phyloP scores from a whole-genome alignment of 2,329 filamentous ascomycete species.

The Furcasterigmium sp. region DNA sequence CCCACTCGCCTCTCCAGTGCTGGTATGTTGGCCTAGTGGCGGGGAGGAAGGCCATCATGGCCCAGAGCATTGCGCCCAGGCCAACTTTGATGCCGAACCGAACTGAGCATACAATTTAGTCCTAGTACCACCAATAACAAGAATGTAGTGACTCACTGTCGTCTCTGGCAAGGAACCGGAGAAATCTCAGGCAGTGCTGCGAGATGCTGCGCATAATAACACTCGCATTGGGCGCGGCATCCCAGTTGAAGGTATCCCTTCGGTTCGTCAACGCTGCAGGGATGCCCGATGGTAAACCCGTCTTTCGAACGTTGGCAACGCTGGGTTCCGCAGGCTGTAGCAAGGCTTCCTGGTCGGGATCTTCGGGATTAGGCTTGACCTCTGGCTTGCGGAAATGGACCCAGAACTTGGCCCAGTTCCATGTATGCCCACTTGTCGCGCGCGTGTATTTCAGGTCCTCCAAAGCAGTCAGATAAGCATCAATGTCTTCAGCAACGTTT shows the following conservation, averaged over 20 bases:
- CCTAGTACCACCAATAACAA: not conserved
- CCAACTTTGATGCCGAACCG: constrained; percentile 90
- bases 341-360: constrained; percentile 37
- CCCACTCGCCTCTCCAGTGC: constrained; percentile 95
- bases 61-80: constrained; percentile 82
- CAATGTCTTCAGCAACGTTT: constrained; percentile 86
- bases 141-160: constrained; percentile 35
- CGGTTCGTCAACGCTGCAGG: constrained; percentile 46
- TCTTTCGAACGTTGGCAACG: constrained; percentile 44
- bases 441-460: constrained; percentile 76
- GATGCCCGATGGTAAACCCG: constrained; percentile 50
- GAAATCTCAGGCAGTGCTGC: constrained; percentile 35
- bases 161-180: constrained; percentile 46
- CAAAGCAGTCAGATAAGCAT: constrained; percentile 74
- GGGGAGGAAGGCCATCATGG: constrained; percentile 80
- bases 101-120: constrained; percentile 27
- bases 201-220: constrained; percentile 37
- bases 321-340: constrained; percentile 26
- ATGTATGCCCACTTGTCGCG: constrained; percentile 58
- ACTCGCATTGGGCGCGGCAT: constrained; percentile 44
- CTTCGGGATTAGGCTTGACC: constrained; percentile 21
- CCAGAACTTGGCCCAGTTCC: constrained; percentile 89
- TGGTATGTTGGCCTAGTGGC: constrained; percentile 74
- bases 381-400: constrained; percentile 17
- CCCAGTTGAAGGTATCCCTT: constrained; percentile 52